Percentiles rank a stretch among this genome's conserved stretches.
Conservation (phyloP, 2,329 filamentous ascomycete genomes). For the Plenodomus biglobosus region DNA sequence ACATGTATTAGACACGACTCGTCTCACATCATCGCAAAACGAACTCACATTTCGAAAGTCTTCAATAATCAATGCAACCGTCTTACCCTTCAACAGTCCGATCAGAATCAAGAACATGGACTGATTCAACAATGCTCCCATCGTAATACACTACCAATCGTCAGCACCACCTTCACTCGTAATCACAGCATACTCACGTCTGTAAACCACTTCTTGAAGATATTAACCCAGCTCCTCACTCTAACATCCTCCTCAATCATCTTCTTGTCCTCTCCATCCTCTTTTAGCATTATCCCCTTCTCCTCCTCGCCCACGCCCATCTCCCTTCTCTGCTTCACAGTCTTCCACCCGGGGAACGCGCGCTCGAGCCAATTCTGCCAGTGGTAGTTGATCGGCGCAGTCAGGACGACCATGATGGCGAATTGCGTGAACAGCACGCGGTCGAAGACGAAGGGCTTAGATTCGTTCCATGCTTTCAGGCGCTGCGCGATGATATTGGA, state of each 20-base stretch:
- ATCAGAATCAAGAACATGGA: constrained; percentile 64
- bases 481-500: constrained; percentile 44
- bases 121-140: constrained; percentile 67
- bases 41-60: constrained; percentile 44
- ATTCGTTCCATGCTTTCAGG: constrained; percentile 40
- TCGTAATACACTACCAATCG: constrained; percentile 53
- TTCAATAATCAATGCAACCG: constrained; percentile 29
- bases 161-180: constrained; percentile 4
- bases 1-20: constrained; percentile 2
- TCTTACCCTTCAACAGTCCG: constrained; percentile 51
- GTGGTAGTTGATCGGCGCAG: constrained; percentile 77
- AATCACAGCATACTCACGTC: constrained; percentile 47
- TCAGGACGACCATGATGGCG: constrained; percentile 66
- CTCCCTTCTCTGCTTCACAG: constrained; percentile 20
- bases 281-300: constrained; percentile 30
- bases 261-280: constrained; percentile 32
- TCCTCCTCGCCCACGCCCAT: constrained; percentile 29
- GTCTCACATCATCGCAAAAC: constrained; percentile 17
- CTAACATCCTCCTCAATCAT: constrained; percentile 32
- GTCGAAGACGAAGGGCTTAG: constrained; percentile 43
- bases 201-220: constrained; percentile 64
- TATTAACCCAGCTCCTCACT: constrained; percentile 57
- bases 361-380: constrained; percentile 83
- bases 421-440: constrained; percentile 43
- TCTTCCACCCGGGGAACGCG: constrained; percentile 64